These are phyloP conservation scores for Pythium sp. DNA, from an alignment of 352 stramenopile species.

Conservation along the genomic window DNA sequence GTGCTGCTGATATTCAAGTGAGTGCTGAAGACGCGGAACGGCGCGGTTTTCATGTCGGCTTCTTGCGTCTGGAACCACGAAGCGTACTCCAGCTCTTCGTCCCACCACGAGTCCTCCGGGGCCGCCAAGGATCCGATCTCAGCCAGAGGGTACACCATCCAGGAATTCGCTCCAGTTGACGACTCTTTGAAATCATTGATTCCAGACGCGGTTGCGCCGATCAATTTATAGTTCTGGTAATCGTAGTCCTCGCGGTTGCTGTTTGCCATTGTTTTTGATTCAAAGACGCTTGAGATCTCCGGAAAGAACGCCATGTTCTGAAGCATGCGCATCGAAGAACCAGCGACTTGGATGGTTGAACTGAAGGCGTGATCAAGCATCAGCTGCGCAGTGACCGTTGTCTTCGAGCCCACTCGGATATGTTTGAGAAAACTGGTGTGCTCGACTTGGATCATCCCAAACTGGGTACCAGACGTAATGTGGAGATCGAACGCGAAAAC, in stretches of 20 bases:
- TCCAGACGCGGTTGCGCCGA: constrained; percentile 30
- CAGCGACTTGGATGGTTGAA: constrained; percentile 15
- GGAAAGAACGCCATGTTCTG: constrained; percentile 39
- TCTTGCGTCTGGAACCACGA: constrained; percentile 33
- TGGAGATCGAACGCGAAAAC: constrained; percentile 27
- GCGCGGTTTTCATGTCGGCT: constrained; percentile 15
- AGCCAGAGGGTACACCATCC: constrained; percentile 27
- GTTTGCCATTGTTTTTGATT: not conserved
- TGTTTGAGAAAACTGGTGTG: constrained; percentile 23
- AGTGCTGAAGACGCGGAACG: constrained; percentile 27
- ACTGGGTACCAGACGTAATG: constrained; percentile 28
- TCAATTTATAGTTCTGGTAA: constrained; percentile 34
- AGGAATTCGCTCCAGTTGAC: constrained; percentile 23
- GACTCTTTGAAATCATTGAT: constrained; percentile 40
- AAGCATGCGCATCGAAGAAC: constrained; percentile 41
- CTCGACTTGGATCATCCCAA: not conserved
- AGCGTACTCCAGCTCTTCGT: constrained; percentile 29
- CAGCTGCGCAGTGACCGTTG: constrained; percentile 22
- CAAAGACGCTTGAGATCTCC: constrained; percentile 33
- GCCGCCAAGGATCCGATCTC: constrained; percentile 16
- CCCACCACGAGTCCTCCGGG: constrained; percentile 26
- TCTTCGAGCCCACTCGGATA: constrained; percentile 22
- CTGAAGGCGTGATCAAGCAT: constrained; percentile 30
- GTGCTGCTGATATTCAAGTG: constrained; percentile 21
- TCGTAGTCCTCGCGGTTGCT: constrained; percentile 12